phyloP scores from a whole-genome alignment of 345 rosid genomes.

The Psidium friedrichsthalianum region DNA sequence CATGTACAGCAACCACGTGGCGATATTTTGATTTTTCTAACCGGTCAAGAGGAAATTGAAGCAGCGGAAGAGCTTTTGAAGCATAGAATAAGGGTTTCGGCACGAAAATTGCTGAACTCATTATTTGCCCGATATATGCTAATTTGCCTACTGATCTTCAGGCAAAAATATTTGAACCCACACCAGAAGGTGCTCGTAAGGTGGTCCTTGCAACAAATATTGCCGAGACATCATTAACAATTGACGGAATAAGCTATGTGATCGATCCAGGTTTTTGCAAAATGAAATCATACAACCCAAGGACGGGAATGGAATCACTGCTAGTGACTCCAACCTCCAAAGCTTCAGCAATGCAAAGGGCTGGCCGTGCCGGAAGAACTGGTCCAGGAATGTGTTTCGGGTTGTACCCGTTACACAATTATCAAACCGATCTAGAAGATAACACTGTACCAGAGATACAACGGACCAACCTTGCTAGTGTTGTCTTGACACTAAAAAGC shows the following conservation, averaged over 20 bases:
- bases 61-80: conserved; percentile 86
- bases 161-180: conserved; percentile 91
- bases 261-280: conserved; percentile 95
- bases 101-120: conserved; percentile 84
- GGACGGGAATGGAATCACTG: conserved; percentile 97
- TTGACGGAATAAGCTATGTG: conserved; percentile 87
- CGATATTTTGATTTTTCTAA: conserved; percentile 81
- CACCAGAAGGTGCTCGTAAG: conserved; percentile 96
- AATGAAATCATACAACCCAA: conserved; percentile 94
- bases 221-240: conserved; percentile 93
- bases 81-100: conserved; percentile 87
- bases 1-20: conserved; percentile 78
- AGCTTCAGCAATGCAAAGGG: conserved; percentile 93
- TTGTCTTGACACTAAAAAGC: conserved; percentile 88
- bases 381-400: conserved; percentile 94
- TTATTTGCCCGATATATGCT: conserved; percentile 94
- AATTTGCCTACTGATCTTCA: conserved; percentile 97
- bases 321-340: conserved; percentile 85
- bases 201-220: conserved; percentile 95
- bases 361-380: conserved; percentile 95
- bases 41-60: conserved; percentile 98
- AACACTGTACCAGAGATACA: conserved; percentile 92
- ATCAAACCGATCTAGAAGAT: conserved; percentile 80
- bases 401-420: conserved; percentile 75
- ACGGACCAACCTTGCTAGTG: conserved; percentile 90